phyloP scores from a whole-genome alignment of 2,329 filamentous ascomycete genomes.

The Claviceps paspali region DNA sequence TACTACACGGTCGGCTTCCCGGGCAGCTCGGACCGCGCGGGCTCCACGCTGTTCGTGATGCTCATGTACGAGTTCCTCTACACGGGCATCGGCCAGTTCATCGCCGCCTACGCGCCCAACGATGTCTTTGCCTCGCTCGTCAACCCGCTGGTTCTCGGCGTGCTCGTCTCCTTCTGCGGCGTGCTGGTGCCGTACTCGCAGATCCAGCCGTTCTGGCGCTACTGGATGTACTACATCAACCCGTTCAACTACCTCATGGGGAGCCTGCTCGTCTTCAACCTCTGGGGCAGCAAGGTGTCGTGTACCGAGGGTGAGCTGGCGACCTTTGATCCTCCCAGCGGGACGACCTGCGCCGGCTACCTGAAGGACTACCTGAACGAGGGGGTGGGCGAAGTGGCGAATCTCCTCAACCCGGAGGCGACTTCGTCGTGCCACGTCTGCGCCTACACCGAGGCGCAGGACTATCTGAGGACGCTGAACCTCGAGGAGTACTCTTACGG shows the following conservation, averaged over 20 bases:
- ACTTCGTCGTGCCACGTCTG: slow-evolving; percentile 43
- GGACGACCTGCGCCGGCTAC: slow-evolving; percentile 43
- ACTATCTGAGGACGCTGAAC: slow-evolving; percentile 46
- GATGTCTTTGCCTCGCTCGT: slow-evolving; percentile 42
- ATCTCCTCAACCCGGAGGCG: slow-evolving; percentile 45
- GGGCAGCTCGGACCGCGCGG: slow-evolving; percentile 26
- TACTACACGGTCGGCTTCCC: slow-evolving; percentile 43
- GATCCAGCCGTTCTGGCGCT: slow-evolving; percentile 51
- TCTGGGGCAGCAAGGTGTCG: slow-evolving; percentile 30
- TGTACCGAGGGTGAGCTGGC: slow-evolving; percentile 36
- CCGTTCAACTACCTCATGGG: slow-evolving; percentile 48
- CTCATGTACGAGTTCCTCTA: slow-evolving; percentile 46
- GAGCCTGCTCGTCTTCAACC: slow-evolving; percentile 34
- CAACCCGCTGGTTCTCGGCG: slow-evolving; percentile 39
- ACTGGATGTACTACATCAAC: slow-evolving; percentile 48
- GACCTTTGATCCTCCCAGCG: slow-evolving; percentile 32
- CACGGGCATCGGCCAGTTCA: slow-evolving; percentile 44
- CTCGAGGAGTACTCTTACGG: slow-evolving; percentile 45
- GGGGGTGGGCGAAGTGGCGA: slow-evolving; percentile 20
- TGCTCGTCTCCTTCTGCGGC: slow-evolving; percentile 57
- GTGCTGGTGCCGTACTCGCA: slow-evolving; percentile 53
- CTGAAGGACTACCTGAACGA: slow-evolving; percentile 31
- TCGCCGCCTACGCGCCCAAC: slow-evolving; percentile 48
- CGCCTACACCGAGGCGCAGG: slow-evolving; percentile 38
- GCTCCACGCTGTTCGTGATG: slow-evolving; percentile 38